Base-by-base conservation (phyloP, 805 yeast genomes). In the Debaryomyces tyrocola region DNA sequence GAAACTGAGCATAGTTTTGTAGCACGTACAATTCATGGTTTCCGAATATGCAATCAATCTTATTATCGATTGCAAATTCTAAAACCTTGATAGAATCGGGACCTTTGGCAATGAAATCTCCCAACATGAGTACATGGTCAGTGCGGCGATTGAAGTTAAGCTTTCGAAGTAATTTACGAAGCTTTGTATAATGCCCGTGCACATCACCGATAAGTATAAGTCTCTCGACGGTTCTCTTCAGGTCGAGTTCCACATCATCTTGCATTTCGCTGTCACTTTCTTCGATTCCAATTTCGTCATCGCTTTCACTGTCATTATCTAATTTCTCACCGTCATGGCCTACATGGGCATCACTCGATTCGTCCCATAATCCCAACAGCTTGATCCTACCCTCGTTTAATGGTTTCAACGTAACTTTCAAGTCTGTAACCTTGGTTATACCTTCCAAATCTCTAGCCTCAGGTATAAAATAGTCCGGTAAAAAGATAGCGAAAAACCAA, bases 41-140 rank as follows among this genome's bases (percentile, higher is more conserved):
- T 0, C 98, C 97, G 48, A 94, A 69, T 2, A 91, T 81, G 60
- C 96, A 90, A 44, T 80, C 82, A 12, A 87, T 77, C 12, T 78
- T 69, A 53, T 82, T 60, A 18, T 79, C 69, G 29, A 84, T 55
- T 15, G 87, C 83, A 56, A 65, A 84, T 48, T 90, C 84, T 9
- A 90, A 60, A 2, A 90, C 90, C 34, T 77, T 79, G 11, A 79
- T 51, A 1, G 96, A 86, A 47, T 86, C 82, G 4, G 87, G 84
- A 1, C 98, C 98, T 60, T 91, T 92, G 42, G 90, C 75, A 14
- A 88, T 72, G 62, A 90, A 88, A 60, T 91, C 97, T 4, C 98
- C 98, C 17, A 90, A 64, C 18, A 90, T 68, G 1, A 91, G 66
- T 11, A 90, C 71, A 37, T 78, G 77, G 60, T 89, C 95, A 7